Percentiles rank a stretch among this genome's conserved stretches.
Conservation (phyloP, 2,329 filamentous ascomycete genomes). For the Aspergillus costaricaensis region DNA sequence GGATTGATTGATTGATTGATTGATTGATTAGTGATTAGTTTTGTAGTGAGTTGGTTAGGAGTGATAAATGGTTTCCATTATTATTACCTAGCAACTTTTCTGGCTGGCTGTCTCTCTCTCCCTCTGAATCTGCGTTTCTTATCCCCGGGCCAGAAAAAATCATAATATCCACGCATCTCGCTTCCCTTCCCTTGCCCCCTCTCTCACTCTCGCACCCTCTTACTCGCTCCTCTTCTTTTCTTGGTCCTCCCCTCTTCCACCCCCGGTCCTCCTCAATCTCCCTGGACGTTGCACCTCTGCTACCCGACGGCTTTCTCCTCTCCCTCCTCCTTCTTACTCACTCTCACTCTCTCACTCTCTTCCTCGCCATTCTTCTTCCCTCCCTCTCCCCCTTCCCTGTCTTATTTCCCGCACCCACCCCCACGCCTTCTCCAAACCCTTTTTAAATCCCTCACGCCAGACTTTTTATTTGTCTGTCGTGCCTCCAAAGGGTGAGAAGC, state of each 20-base stretch:
- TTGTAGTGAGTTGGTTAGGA: slow-evolving; percentile 1
- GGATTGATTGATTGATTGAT: background rate
- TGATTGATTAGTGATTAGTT: background rate
- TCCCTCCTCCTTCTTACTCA: slow-evolving; percentile 23
- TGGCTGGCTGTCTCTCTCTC: background rate
- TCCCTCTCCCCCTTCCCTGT: slow-evolving; percentile 27
- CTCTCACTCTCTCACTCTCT: slow-evolving; percentile 21
- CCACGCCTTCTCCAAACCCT: slow-evolving; percentile 24
- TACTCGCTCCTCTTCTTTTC: slow-evolving; percentile 7
- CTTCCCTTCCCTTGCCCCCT: slow-evolving; percentile 16
- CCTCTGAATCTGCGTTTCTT: slow-evolving; percentile 11
- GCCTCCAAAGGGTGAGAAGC: slow-evolving; percentile 25
- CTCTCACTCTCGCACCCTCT: slow-evolving; percentile 10
- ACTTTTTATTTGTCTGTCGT: slow-evolving; percentile 23
- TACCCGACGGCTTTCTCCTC: slow-evolving; percentile 12
- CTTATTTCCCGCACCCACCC: slow-evolving; percentile 28
- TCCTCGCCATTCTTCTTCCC: slow-evolving; percentile 27
- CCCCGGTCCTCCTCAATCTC: slow-evolving; percentile 10
- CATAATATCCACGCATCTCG: slow-evolving; percentile 22
- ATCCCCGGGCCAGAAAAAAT: slow-evolving; percentile 23
- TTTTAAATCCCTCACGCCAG: slow-evolving; percentile 24
- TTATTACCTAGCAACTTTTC: background rate
- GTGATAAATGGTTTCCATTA: slow-evolving; percentile 16
- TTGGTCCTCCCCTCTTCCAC: slow-evolving; percentile 3
- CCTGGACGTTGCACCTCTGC: slow-evolving; percentile 15